These are phyloP conservation scores for Taphrina wiesneri DNA, from an alignment of 1,139 yeast species.

Conservation along the genomic window DNA sequence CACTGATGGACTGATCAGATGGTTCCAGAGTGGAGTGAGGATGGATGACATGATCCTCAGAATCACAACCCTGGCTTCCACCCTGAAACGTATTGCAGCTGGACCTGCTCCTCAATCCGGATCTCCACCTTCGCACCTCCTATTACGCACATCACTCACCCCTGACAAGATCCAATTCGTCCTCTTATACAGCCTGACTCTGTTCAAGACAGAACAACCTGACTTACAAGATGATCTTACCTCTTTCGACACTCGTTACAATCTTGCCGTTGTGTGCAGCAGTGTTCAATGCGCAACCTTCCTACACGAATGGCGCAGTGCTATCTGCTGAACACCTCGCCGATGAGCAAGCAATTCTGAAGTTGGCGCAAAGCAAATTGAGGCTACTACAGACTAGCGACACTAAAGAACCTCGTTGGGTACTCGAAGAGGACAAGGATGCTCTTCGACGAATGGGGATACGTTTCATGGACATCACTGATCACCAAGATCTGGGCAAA, in stretches of 20 bases:
- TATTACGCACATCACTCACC: neutral
- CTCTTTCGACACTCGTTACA: neutral
- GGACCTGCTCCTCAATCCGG: constrained; percentile 10
- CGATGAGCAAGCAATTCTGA: constrained; percentile 3
- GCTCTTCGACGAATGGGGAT: constrained; percentile 56
- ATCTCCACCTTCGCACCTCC: neutral
- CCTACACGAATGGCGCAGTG: neutral
- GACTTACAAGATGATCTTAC: neutral
- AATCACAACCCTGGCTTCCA: no score
- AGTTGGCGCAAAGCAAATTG: constrained; percentile 7
- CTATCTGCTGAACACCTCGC: neutral
- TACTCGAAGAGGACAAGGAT: constrained; percentile 61
- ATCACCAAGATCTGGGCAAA: constrained; percentile 42
- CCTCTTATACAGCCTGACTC: no score
- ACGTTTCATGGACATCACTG: constrained; percentile 72
- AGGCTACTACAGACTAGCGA: constrained; percentile 14
- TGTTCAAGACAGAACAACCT: neutral
- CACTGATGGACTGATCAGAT: constrained; percentile 1
- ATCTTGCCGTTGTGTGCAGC: constrained; percentile 1
- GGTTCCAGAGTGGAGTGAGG: no score
- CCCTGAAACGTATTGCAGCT: no score
- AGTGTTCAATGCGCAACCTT: neutral
- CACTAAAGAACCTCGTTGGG: constrained; percentile 42
- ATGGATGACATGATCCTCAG: no score
- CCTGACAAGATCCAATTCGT: no score